These are phyloP conservation scores for Hypomontagnella submonticulosa DNA, from an alignment of 495 filamentous ascomycete species.

Conservation along the genomic window DNA sequence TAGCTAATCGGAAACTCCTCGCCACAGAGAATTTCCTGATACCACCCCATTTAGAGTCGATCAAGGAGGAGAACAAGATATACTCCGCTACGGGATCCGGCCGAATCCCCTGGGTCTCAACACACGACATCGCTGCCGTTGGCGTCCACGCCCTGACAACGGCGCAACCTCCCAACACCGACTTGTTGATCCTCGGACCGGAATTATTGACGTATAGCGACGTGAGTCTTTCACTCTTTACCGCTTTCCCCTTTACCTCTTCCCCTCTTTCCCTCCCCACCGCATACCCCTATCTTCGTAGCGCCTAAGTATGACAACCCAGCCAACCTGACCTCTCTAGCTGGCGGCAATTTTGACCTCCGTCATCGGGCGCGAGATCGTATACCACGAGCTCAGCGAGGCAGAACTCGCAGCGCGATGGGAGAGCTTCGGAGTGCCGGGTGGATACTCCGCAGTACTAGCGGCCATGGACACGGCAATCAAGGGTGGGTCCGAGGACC, in stretches of 20 bases:
- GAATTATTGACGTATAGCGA: conserved; percentile 60
- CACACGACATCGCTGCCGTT: conserved; percentile 60
- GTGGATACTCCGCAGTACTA: conserved; percentile 50
- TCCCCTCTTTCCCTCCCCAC: background rate
- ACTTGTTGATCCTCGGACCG: conserved; percentile 58
- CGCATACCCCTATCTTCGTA: background rate
- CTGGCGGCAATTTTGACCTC: conserved; percentile 56
- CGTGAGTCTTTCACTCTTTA: too few relatives aligned
- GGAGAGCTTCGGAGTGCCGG: conserved; percentile 46
- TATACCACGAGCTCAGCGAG: conserved; percentile 56
- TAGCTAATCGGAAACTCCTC: background rate
- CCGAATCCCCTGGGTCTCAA: conserved; percentile 60
- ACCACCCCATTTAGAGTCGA: conserved; percentile 45
- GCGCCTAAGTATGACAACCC: background rate
- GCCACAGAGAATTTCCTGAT: conserved; percentile 49
- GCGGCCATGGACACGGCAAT: conserved; percentile 51
- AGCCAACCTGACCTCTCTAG: conserved; percentile 37
- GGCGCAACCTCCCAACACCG: conserved; percentile 54
- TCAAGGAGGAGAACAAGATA: conserved; percentile 57
- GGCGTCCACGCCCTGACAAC: conserved; percentile 57
- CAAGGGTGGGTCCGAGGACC: conserved; percentile 53
- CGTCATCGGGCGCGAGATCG: conserved; percentile 53
- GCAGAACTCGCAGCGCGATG: conserved; percentile 45
- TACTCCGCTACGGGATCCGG: conserved; percentile 58
- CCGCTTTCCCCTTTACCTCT: too few relatives aligned